These are phyloP conservation scores for Mycena albidolilacea DNA, from an alignment of 768 basidiomycete genomes.

Conservation along the genomic window DNA sequence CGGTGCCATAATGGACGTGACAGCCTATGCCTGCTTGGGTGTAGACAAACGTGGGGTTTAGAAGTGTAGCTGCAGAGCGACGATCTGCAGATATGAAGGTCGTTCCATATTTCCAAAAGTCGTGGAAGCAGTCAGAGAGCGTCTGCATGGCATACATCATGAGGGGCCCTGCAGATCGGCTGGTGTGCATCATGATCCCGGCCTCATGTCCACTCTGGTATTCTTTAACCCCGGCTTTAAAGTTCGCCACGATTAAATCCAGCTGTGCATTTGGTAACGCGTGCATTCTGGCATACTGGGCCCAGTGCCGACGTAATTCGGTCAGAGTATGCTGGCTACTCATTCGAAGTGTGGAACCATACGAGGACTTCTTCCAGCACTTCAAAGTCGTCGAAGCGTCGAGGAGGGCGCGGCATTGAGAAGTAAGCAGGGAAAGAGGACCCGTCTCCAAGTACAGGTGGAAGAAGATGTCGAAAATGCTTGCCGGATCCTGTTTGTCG, in stretches of 20 bases:
- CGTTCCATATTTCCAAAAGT: constrained; percentile 61
- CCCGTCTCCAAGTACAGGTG: constrained; percentile 60
- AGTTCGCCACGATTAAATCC: constrained; percentile 24
- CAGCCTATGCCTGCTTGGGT: constrained; percentile 55
- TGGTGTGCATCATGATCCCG: constrained; percentile 5
- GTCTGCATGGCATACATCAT: constrained; percentile 35
- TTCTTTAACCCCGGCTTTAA: constrained; percentile 34
- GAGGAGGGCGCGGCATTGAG: constrained; percentile 58
- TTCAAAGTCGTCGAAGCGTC: constrained; percentile 50
- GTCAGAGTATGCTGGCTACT: constrained; percentile 56
- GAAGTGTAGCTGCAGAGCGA: constrained; percentile 43
- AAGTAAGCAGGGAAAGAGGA: constrained; percentile 50
- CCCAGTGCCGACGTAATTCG: constrained; percentile 60
- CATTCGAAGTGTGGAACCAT: constrained; percentile 56
- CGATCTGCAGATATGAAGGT: constrained; percentile 45
- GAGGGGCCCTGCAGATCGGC: constrained; percentile 57
- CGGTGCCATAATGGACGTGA: constrained; percentile 60
- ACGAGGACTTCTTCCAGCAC: constrained; percentile 58
- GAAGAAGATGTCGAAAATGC: constrained; percentile 63
- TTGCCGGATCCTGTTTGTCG: constrained; percentile 46
- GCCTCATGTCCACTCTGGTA: constrained; percentile 8
- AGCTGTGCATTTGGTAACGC: constrained; percentile 42
- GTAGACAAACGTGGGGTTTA: constrained; percentile 65
- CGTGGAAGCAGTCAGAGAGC: constrained; percentile 43
- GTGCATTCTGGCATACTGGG: constrained; percentile 49